Conservation (phyloP, 2,329 filamentous ascomycete species). For the Bisporella sp. region DNA sequence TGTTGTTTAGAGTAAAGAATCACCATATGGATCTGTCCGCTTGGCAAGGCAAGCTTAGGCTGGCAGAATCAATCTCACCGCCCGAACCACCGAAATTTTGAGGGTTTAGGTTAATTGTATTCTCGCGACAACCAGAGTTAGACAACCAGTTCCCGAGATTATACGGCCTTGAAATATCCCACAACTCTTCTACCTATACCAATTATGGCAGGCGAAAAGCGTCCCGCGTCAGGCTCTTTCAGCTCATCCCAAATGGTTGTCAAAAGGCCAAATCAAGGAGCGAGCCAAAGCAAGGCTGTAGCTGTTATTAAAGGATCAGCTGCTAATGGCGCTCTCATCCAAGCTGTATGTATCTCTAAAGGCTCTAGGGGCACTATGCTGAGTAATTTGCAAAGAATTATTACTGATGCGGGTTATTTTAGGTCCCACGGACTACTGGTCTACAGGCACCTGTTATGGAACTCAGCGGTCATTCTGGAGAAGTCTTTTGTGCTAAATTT, state of each 20-base stretch:
- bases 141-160: too few species aligned
- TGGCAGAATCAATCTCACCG: too few species aligned
- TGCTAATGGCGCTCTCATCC: conserved; percentile 56
- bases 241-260: conserved; percentile 74
- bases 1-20: too few species aligned
- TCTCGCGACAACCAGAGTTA: too few species aligned
- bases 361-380: conserved; percentile 8
- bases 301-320: conserved; percentile 48
- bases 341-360: conserved; percentile 47
- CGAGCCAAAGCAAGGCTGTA: conserved; percentile 41
- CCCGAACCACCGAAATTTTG: too few species aligned
- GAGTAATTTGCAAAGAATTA: conserved; percentile 8
- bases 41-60: too few species aligned
- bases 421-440: conserved; percentile 74
- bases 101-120: too few species aligned
- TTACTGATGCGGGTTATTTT: conserved; percentile 18
- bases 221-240: conserved; percentile 80
- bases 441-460: conserved; percentile 93
- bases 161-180: too few species aligned
- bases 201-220: conserved; percentile 82
- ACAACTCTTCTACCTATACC: background rate
- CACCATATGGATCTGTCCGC: too few species aligned
- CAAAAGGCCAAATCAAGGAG: conserved; percentile 73
- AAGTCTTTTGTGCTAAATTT: conserved; percentile 87
- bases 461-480: conserved; percentile 72